Percentiles rank a stretch among this genome's conserved stretches.
phyloP scores from a whole-genome alignment of 176 grass and related monocot species.

The Triticum urartu region DNA sequence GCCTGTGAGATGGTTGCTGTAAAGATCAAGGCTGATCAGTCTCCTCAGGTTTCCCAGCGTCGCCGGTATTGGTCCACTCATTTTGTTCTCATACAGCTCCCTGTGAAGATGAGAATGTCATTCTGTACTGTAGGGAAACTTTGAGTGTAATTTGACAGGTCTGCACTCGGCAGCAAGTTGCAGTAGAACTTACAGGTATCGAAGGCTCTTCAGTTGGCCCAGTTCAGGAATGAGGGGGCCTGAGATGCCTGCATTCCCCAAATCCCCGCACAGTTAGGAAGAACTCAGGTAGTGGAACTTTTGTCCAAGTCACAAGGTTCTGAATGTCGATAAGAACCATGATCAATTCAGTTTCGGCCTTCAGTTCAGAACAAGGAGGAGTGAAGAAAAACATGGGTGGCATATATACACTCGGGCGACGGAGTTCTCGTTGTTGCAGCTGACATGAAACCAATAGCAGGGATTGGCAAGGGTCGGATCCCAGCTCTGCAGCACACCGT shows the following conservation, averaged over 20 bases:
- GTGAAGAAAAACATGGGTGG: too few relatives aligned
- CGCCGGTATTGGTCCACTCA: slow-evolving; percentile 28
- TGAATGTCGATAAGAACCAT: neutral
- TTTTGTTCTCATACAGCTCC: slow-evolving; percentile 8
- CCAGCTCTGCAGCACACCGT: slow-evolving; percentile 42
- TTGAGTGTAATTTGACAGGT: neutral
- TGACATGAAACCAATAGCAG: slow-evolving; percentile 45
- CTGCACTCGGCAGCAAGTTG: neutral
- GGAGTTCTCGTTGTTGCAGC: slow-evolving; percentile 34
- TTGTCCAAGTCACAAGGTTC: neutral
- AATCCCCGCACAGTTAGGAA: slow-evolving; percentile 31
- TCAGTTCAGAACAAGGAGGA: too few relatives aligned
- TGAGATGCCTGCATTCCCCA: slow-evolving; percentile 38
- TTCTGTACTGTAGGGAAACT: neutral
- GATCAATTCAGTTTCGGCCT: too few relatives aligned
- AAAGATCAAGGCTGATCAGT: slow-evolving; percentile 33
- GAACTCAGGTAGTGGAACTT: neutral
- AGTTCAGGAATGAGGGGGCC: slow-evolving; percentile 44
- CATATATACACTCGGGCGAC: slow-evolving; percentile 32
- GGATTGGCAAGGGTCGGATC: slow-evolving; percentile 47
- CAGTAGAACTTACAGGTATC: slow-evolving; percentile 36
- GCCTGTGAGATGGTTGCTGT: slow-evolving; percentile 12
- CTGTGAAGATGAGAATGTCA: slow-evolving; percentile 16
- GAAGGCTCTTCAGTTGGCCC: slow-evolving; percentile 34
- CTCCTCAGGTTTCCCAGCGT: slow-evolving; percentile 22